These are phyloP conservation scores for Angophora floribunda DNA, from an alignment of 345 rosid genomes.

Conservation along the genomic window DNA sequence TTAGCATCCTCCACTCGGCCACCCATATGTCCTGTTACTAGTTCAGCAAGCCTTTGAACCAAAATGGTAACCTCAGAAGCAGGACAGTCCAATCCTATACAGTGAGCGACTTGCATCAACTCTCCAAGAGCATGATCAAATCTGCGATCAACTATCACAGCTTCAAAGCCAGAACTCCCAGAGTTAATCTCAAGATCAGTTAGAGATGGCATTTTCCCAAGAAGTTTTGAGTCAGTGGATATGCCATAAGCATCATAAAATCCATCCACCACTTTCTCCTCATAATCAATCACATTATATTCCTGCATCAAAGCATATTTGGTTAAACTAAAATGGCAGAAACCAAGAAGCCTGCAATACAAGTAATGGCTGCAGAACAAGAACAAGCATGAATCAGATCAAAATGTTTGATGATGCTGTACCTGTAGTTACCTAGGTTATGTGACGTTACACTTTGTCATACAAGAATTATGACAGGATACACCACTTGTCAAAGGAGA, in stretches of 20 bases:
- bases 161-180: conserved; percentile 71
- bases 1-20: conserved; percentile 93
- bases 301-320: conserved; percentile 34
- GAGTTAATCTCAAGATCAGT: conserved; percentile 70
- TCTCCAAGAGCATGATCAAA: conserved; percentile 75
- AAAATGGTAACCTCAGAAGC: conserved; percentile 45
- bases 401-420: not conserved
- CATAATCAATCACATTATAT: conserved; percentile 88
- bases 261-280: conserved; percentile 89
- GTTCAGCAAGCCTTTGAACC: conserved; percentile 86
- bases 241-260: conserved; percentile 81
- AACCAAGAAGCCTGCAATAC: not conserved
- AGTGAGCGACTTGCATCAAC: conserved; percentile 73
- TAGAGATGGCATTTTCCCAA: conserved; percentile 84
- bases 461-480: not conserved
- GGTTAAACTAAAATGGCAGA: not conserved
- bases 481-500: not conserved
- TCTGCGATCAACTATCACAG: conserved; percentile 60
- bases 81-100: conserved; percentile 69
- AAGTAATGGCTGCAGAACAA: not conserved
- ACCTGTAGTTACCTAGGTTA: not conserved
- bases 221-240: conserved; percentile 42
- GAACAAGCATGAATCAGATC: not conserved
- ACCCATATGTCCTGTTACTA: conserved; percentile 96
- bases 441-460: not conserved